Conservation (phyloP, 1,284 basidiomycete species). For the Melampsora occidentalis region DNA sequence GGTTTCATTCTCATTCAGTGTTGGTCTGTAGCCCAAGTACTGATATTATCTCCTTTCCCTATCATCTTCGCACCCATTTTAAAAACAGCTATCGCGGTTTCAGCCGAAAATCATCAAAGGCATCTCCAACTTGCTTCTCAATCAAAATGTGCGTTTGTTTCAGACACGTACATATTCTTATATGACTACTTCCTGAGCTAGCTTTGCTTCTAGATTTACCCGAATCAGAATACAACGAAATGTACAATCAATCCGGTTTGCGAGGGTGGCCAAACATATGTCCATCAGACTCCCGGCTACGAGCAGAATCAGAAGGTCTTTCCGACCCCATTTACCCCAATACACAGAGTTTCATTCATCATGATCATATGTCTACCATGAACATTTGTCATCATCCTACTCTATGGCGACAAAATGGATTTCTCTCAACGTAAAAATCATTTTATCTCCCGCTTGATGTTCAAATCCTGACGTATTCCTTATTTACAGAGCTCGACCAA, state of each 20-base stretch:
- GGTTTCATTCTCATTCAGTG: too few species aligned
- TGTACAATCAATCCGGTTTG: constrained; percentile 11
- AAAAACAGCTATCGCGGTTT: constrained; percentile 26
- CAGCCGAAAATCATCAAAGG: constrained; percentile 24
- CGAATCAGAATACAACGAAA: constrained; percentile 5
- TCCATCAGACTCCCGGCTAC: constrained; percentile 21
- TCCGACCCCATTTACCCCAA: background rate
- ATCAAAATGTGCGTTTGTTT: constrained; percentile 4
- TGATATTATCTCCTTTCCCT: background rate
- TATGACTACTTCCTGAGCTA: background rate
- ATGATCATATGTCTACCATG: constrained; percentile 21
- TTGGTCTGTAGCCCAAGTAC: background rate
- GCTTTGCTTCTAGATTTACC: background rate
- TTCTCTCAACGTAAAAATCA: constrained; percentile 23
- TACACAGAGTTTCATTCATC: constrained; percentile 24
- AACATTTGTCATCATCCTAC: constrained; percentile 38
- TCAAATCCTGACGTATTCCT: background rate
- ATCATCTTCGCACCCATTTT: background rate
- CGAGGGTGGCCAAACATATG: constrained; percentile 35
- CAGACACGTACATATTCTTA: background rate
- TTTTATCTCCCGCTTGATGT: background rate
- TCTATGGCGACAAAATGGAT: constrained; percentile 18
- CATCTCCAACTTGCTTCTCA: constrained; percentile 28
- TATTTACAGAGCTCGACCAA: constrained; percentile 15
- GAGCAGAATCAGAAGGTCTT: constrained; percentile 25